Base-by-base conservation (phyloP, 176 grass and related monocot species). In the Tuctoria greenei region DNA sequence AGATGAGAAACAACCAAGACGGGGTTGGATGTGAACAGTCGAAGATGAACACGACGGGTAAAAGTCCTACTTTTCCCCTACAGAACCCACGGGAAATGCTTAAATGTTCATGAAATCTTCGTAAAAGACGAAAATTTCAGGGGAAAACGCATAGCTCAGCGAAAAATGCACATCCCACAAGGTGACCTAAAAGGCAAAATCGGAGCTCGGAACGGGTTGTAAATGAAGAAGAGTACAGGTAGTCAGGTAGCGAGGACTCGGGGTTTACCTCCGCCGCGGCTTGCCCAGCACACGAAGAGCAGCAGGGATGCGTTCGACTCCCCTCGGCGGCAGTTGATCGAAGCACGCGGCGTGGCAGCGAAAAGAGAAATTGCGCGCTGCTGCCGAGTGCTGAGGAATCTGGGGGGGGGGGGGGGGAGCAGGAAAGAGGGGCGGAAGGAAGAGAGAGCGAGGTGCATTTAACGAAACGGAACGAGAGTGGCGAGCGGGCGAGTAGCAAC, bases 181-280 rank as follows among this genome's bases (percentile, higher is more conserved):
- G 31, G 31, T 31, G 3, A 3, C 31, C 31, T 31, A 31, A 3
- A 31, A 31, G 31, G 31, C 31, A 31, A 3, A 31, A 31, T 31
- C 31, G 31, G 31, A 31, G 31, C 31, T 31, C 31, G 3, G 31
- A 3, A 31, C 31, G 37, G 4, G 56, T 4, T 62, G 23, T n/a
- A n/a, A n/a, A n/a, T n/a, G n/a, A n/a, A n/a, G 52, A 12, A 18
- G 50, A 52, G 17, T 8, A 49, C 14, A 44, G 42, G 42, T 44
- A 12, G 10, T 10, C 14, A 44, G 42, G 42, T 44, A 12, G 10
- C 42, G 8, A 21, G 37, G 18, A 45, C 39, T 18, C 26, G 17
- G 72, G 17, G 72, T 41, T 18, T 86, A 86, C 84, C 84, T 86
- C 38, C 14, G 14, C 71, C 16, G 18, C 43, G 34, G 52, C 37